phyloP scores from a whole-genome alignment of 768 basidiomycete genomes.

The Russula griseocarnosa region DNA sequence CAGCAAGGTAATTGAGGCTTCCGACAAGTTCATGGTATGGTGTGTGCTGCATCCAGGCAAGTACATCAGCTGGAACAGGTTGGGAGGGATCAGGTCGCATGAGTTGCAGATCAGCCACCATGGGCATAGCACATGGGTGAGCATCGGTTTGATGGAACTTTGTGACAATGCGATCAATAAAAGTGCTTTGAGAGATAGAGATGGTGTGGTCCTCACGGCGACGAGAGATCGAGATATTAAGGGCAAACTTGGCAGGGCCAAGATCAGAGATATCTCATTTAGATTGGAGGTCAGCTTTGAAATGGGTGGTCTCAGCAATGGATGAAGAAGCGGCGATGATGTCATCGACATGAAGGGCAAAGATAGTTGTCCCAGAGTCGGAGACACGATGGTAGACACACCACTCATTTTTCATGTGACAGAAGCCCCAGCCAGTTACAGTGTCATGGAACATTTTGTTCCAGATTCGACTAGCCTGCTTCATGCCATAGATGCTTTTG shows the following conservation, averaged over 20 bases:
- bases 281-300: not conserved
- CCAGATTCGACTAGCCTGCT: no score
- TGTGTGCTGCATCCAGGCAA: not conserved
- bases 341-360: not conserved
- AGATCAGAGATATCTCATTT: not conserved
- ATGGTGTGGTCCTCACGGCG: rapidly evolving
- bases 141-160: not conserved
- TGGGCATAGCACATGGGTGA: not conserved
- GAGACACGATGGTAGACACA: not conserved
- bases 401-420: no score
- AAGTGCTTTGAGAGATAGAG: not conserved
- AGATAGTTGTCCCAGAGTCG: not conserved
- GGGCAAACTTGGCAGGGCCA: not conserved
- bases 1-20: no score
- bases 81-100: not conserved
- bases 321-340: not conserved
- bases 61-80: no score
- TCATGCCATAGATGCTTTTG: no score
- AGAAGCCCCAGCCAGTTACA: no score
- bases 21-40: not conserved
- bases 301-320: not conserved
- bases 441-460: no score
- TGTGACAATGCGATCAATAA: not conserved
- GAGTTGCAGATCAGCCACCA: not conserved
- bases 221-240: not conserved